These are phyloP conservation scores for Xylaria intraflava DNA, from an alignment of 495 filamentous ascomycete species.

Conservation along the genomic window DNA sequence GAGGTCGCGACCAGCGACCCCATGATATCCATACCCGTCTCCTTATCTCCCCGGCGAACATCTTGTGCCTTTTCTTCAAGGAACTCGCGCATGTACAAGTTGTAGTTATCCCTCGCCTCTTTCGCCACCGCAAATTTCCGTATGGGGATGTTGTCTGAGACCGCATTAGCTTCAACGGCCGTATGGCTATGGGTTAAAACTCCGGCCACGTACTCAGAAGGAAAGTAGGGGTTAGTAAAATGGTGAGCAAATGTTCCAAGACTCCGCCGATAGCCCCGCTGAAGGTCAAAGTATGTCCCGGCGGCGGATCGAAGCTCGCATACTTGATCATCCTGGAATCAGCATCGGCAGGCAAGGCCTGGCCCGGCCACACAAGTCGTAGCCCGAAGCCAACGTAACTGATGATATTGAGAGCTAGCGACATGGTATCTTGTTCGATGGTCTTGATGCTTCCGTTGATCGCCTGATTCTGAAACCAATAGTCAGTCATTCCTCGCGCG, in stretches of 20 bases:
- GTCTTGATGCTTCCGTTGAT: slow-evolving; percentile 40
- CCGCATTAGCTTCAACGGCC: not conserved
- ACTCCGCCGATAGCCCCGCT: slow-evolving; percentile 45
- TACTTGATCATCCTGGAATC: slow-evolving; percentile 38
- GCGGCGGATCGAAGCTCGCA: slow-evolving; percentile 35
- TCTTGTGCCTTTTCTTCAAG: slow-evolving; percentile 47
- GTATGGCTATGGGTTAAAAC: not conserved
- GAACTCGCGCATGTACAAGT: slow-evolving; percentile 59
- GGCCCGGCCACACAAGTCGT: slow-evolving; percentile 49
- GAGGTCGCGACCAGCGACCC: slow-evolving; percentile 46
- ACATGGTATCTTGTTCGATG: slow-evolving; percentile 54
- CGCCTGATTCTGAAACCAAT: slow-evolving; percentile 38
- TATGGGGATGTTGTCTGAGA: slow-evolving; percentile 42
- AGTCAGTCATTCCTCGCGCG: slow-evolving; percentile 46
- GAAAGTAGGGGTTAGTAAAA: slow-evolving; percentile 45
- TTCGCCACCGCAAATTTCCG: slow-evolving; percentile 40
- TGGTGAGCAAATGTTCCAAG: slow-evolving; percentile 47
- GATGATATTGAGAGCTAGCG: slow-evolving; percentile 60
- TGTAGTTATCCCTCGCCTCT: slow-evolving; percentile 52
- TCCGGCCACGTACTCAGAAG: slow-evolving; percentile 28
- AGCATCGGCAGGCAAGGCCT: slow-evolving; percentile 32
- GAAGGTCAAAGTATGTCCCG: slow-evolving; percentile 56
- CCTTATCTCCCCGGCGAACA: slow-evolving; percentile 37
- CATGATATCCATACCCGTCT: slow-evolving; percentile 59
- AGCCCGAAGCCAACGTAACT: slow-evolving; percentile 61